Conservation (phyloP, 495 filamentous ascomycete species). For the Aspergillus biplanus region DNA sequence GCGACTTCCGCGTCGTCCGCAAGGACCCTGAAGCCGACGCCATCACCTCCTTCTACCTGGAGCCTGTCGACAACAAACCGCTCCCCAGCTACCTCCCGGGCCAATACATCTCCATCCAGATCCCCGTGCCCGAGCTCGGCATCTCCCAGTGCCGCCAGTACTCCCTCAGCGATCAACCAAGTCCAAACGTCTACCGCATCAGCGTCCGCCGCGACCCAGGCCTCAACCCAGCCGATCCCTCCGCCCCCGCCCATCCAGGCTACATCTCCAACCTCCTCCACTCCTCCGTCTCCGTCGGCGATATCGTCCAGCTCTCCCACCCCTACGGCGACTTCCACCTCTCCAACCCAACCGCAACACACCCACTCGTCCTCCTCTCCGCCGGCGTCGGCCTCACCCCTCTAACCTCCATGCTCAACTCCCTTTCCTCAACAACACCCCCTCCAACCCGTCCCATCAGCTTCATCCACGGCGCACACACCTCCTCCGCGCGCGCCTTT, state of each 20-base stretch:
- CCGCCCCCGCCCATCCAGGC: constrained; percentile 56
- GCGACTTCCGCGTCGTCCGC: constrained; percentile 64
- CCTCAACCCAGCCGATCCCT: constrained; percentile 43
- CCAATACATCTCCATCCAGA: constrained; percentile 69
- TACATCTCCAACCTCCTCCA: constrained; percentile 73
- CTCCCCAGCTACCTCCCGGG: constrained; percentile 67
- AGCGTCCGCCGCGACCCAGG: constrained; percentile 69
- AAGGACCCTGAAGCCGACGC: constrained; percentile 66
- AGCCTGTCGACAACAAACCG: constrained; percentile 62
- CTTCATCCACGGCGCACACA: constrained; percentile 65
- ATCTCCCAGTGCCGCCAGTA: constrained; percentile 72
- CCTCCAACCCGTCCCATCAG: constrained; percentile 39
- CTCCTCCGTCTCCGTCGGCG: constrained; percentile 59
- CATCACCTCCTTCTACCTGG: constrained; percentile 73
- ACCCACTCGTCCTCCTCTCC: constrained; percentile 66
- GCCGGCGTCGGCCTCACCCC: constrained; percentile 73
- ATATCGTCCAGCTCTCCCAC: constrained; percentile 64
- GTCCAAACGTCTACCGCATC: constrained; percentile 66
- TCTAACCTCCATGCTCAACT: constrained; percentile 69
- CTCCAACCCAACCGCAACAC: constrained; percentile 30
- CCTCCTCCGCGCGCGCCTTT: constrained; percentile 43
- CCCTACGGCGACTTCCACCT: constrained; percentile 74
- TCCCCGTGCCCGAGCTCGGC: constrained; percentile 59
- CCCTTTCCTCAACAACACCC: constrained; percentile 46
- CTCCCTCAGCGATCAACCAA: constrained; percentile 66